Percentiles rank a stretch among this genome's conserved stretches.
Evolutionary conservation across 2,329 filamentous ascomycete genomes (phyloP).

Genomic region (Gnomoniopsis smithogilvyi): DNA sequence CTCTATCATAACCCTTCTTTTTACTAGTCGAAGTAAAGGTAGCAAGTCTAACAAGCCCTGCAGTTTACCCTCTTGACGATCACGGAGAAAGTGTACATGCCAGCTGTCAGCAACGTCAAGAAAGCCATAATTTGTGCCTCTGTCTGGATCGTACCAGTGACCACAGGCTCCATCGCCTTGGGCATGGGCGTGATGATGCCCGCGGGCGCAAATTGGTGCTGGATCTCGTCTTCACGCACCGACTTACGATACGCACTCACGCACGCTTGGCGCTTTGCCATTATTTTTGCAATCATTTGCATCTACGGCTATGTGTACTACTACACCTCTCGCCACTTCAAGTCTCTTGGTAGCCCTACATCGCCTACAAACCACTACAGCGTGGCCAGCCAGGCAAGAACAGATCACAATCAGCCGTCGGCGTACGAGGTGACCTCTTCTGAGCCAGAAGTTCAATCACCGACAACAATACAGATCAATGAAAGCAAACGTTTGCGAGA

Average conservation of each 20-base stretch:
- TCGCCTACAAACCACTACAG: background rate
- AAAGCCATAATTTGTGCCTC: slow-evolving; percentile 33
- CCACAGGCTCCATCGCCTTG: slow-evolving; percentile 32
- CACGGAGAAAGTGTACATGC: slow-evolving; percentile 30
- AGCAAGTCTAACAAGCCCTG: background rate
- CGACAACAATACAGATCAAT: background rate
- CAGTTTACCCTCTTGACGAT: slow-evolving; percentile 5
- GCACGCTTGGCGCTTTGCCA: slow-evolving; percentile 42
- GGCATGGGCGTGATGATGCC: slow-evolving; percentile 28
- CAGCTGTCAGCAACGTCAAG: slow-evolving; percentile 25
- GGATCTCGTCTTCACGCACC: slow-evolving; percentile 35
- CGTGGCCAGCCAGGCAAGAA: background rate
- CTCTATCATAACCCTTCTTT: background rate
- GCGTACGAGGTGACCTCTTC: background rate
- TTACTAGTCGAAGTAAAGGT: background rate
- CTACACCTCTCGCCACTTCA: slow-evolving; percentile 27
- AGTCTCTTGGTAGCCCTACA: slow-evolving; percentile 6
- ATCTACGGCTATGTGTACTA: slow-evolving; percentile 41
- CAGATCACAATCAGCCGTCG: background rate
- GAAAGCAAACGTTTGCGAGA: background rate
- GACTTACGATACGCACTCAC: slow-evolving; percentile 40
- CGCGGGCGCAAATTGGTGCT: slow-evolving; percentile 42
- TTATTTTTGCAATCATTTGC: slow-evolving; percentile 36
- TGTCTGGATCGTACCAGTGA: slow-evolving; percentile 38
- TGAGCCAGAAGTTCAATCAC: background rate